Evolutionary conservation across 2,329 filamentous ascomycete genomes (phyloP).

Genomic region (Exophiala aquamarina): DNA sequence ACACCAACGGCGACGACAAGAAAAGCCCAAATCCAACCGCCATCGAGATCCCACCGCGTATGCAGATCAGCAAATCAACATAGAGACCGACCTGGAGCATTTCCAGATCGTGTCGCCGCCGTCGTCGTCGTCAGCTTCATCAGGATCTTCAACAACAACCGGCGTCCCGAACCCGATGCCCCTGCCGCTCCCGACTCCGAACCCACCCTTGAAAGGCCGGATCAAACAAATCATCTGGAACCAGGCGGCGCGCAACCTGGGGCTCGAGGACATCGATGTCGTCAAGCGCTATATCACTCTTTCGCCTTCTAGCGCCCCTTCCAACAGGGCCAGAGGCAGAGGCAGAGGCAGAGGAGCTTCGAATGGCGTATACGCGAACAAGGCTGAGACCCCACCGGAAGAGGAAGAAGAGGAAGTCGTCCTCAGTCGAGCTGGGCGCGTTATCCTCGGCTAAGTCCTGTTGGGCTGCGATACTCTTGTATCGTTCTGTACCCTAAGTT

Average conservation of each 20-base stretch:
- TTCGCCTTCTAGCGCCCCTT: background rate
- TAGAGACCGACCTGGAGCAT: too few relatives aligned
- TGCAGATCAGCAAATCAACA: too few relatives aligned
- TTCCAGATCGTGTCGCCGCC: too few relatives aligned
- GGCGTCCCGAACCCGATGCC: background rate
- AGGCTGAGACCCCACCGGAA: background rate
- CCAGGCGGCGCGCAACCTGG: conserved; percentile 37
- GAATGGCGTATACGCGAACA: background rate
- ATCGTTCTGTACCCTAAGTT: background rate
- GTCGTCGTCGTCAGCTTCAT: background rate
- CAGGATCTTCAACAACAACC: background rate
- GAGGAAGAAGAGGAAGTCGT: conserved; percentile 17
- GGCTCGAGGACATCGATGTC: conserved; percentile 39
- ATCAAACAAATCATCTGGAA: conserved; percentile 49
- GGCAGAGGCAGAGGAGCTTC: background rate
- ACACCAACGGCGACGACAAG: too few relatives aligned
- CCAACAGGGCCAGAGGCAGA: background rate
- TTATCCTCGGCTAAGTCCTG: background rate
- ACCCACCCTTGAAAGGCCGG: conserved; percentile 2
- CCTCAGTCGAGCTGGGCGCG: conserved; percentile 13
- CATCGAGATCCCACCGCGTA: too few relatives aligned
- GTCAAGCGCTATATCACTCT: conserved; percentile 34
- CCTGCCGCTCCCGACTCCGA: background rate
- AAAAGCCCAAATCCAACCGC: too few relatives aligned
- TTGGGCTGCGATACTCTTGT: background rate